phyloP scores from a whole-genome alignment of 345 rosid species.

The Cardamine chenopodiifolia region DNA sequence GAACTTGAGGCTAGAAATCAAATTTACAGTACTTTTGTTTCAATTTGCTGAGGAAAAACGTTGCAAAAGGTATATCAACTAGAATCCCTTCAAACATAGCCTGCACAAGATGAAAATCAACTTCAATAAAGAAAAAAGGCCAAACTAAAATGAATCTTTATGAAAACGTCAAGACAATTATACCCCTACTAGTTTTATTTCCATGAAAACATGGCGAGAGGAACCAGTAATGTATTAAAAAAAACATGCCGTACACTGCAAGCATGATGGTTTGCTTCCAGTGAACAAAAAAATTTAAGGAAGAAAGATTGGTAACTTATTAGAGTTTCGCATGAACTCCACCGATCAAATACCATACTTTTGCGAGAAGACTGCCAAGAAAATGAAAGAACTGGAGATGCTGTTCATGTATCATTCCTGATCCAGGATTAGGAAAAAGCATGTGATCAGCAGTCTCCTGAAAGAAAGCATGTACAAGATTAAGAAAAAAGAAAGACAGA shows the following conservation, averaged over 20 bases:
- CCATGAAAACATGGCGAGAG: background rate
- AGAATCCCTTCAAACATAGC: slow-evolving; percentile 99
- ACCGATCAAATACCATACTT: slow-evolving; percentile 52
- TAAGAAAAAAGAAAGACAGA: background rate
- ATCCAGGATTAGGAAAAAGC: slow-evolving; percentile 98
- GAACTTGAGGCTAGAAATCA: slow-evolving; percentile 22
- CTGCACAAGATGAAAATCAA: slow-evolving; percentile 49
- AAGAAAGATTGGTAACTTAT: slow-evolving; percentile 22
- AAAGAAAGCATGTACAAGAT: slow-evolving; percentile 33
- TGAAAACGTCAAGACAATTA: slow-evolving; percentile 6
- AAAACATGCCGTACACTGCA: background rate
- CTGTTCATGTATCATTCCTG: slow-evolving; percentile 94
- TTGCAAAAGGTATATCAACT: slow-evolving; percentile 97
- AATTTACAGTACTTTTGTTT: slow-evolving; percentile 68
- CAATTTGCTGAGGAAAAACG: slow-evolving; percentile 98
- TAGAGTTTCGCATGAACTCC: slow-evolving; percentile 9
- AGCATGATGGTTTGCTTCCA: slow-evolving; percentile 10
- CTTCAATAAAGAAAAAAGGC: slow-evolving; percentile 6
- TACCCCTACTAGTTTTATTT: background rate
- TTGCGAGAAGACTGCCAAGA: slow-evolving; percentile 88
- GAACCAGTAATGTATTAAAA: slow-evolving; percentile 11
- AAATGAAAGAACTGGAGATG: slow-evolving; percentile 97
- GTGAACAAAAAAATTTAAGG: background rate
- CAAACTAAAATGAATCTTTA: background rate
- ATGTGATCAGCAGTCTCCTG: slow-evolving; percentile 98